Evolutionary conservation across 768 basidiomycete genomes (phyloP), one percentile per base, ranked within the genome.

Genomic region (Agaricus sinodeliciosus): DNA sequence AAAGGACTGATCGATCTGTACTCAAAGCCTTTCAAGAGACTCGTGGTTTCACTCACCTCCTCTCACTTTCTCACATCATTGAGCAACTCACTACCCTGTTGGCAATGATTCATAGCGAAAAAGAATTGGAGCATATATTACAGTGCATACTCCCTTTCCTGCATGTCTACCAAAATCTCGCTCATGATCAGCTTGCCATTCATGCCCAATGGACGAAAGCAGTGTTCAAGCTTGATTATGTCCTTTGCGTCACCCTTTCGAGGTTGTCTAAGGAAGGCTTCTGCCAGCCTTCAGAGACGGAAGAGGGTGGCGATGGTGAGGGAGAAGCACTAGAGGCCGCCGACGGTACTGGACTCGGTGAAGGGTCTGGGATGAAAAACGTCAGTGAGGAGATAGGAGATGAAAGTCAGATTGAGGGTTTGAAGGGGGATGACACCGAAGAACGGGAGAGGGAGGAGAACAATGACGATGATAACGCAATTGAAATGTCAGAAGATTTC

Each of bases 341-440:
- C 5, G 89, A 77, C 34, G 95, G 95, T 4, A 80, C 87, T 2
- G 96, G 96, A 3, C 70, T 99, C 48, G 96, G 96, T 2, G 83
- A 89, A 59, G 96, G 96, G 1, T 73, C 78, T 2, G 96, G 96
- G 0, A 72, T 74, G 27, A 81, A 95, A 65, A 87, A 97, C 61
- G 87, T 94, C 52, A 93, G 90, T 73, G 87, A 93, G 61, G 90
- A 97, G 63, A 94, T 98, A 49, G 85, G 94, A 62, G 94, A 97
- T 52, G 94, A 98, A 69, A 87, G 89, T 61, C 95, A 99, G 61
- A 89, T 98, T 6, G 96, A 99, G 61, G 96, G 96, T 0, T 72
- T 98, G 19, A 80, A 84, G 63, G 87, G 81, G 12, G 85, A 90
- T 16, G 75, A 78, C 22, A 67, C 65, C 2, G 73, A 77, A 9